Base-by-base conservation (phyloP, 2,329 filamentous ascomycete species). In the Teratosphaeria nubilosa region DNA sequence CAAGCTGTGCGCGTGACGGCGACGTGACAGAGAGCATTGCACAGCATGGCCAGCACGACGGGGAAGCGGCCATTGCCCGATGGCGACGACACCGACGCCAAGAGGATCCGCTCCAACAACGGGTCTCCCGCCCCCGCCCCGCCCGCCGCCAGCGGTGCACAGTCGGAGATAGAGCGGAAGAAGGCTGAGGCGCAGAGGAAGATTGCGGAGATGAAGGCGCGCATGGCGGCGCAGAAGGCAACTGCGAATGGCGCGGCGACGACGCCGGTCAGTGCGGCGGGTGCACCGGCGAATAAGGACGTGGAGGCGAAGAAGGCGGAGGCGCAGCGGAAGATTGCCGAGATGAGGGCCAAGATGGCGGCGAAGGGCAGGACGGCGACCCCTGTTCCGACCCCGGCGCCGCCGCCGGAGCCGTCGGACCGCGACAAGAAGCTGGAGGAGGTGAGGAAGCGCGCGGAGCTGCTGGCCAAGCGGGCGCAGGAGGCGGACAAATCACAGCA, bases 51-150 rank as follows among this genome's bases (percentile, higher is more conserved):
- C 53, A 71, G 56, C 63, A 75, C 74, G 69, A 69, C 68, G 30
- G 75, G 75, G 58, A 79, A 79, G 65, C 74, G 77, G 56, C 73
- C 75, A 1, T 64, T 73, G 58, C 65, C 66, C 13, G 73, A 72
- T 51, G 69, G 67, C 61, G 69, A 72, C 41, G 67, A 70, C 1
- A 70, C 69, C 52, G 75, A 73, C 64, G 59, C 66, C 51, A 79
- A 78, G 65, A 70, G 74, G 45, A 62, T 73, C 25, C 72, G 72
- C 51, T 72, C 70, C n/a, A 68, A 70, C 58, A 65, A 72, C 60
- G 69, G 70, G 54, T 72, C 70, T 11, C 71, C 72, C 9, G 66
- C 70, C 32, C 68, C 68, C 0, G 56, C 64, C 16, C 64, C 63
- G 14, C 59, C 61, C 13, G 57, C 58, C 24, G 56, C 55, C 22